phyloP scores from a whole-genome alignment of 179 eudicot genomes.

The Spergularia azorica region DNA sequence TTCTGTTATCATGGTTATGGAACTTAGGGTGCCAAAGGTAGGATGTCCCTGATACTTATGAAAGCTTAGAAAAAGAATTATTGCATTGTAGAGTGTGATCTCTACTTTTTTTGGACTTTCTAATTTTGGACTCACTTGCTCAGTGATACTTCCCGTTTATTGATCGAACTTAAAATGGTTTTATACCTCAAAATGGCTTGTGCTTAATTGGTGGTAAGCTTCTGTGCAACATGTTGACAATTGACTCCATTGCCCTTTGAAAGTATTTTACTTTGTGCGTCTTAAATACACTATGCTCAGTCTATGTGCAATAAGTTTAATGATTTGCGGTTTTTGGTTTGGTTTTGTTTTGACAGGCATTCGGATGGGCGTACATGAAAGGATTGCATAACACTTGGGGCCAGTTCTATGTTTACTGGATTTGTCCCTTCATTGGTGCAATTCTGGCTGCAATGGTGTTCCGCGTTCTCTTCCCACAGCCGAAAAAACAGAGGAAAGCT shows the following conservation, averaged over 20 bases:
- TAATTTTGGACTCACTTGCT: too few species aligned
- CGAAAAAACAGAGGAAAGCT: slow-evolving; percentile 57
- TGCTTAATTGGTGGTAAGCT: not conserved
- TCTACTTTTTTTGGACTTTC: too few species aligned
- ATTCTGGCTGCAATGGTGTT: slow-evolving; percentile 70
- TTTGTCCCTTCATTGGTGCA: slow-evolving; percentile 83
- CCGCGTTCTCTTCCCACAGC: slow-evolving; percentile 60
- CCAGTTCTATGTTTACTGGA: slow-evolving; percentile 89
- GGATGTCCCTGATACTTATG: too few species aligned
- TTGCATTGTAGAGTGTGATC: too few species aligned
- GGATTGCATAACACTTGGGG: slow-evolving; percentile 86
- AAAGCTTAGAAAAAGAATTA: too few species aligned
- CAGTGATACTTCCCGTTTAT: too few species aligned
- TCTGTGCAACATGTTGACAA: not conserved
- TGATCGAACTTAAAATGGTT: not conserved
- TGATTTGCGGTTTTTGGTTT: slow-evolving; percentile 1
- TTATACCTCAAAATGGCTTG: not conserved
- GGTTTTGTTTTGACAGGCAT: slow-evolving; percentile 52
- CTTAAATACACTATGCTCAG: not conserved
- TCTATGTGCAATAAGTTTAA: not conserved
- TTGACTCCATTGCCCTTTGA: not conserved
- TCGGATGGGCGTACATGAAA: slow-evolving; percentile 88
- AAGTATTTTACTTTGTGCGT: not conserved
- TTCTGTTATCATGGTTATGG: too few species aligned
- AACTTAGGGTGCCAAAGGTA: too few species aligned